Base-by-base conservation (phyloP, 1,284 basidiomycete species). In the Cryptococcus sp. region DNA sequence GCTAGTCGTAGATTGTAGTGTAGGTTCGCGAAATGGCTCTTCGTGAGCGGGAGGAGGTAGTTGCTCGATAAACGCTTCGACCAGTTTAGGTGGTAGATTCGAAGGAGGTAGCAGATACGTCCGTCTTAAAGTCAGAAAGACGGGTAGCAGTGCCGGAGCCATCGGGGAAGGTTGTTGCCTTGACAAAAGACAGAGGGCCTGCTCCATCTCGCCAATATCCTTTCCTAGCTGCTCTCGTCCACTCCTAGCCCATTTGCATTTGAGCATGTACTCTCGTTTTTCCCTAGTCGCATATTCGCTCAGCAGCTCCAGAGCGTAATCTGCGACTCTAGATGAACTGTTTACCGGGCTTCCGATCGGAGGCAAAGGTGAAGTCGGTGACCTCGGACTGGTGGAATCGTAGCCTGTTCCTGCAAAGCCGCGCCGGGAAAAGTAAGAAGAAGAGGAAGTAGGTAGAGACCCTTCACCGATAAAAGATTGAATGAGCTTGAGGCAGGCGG, bases 221-320 rank as follows among this genome's bases (percentile, higher is more conserved):
- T 69, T 72, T 19, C 65, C 55, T 0, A 76, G 55, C 36, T 63
- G 61, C 13, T 72, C 72, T 9, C 72, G 61, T 1, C 74, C 74
- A 2, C 63, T 59, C 46, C 73, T 72, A 21, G 63, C 65, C 72
- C 73, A 76, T 56, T 71, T 73, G 45, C 59, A 60, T 44, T 69
- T 70, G n/a, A 68, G 50, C 66, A 74, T 76, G 52, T 70, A 64
- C 31, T 76, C 74, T 31, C 74, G 62, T 59, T 74, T 76, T 53
- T 76, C 74, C 22, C 73, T 59, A 1, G 66, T 66, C 19, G 72
- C 46, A 37, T 55, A 76, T 52, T 76, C 74, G 4, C 69, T 72
- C 10, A 74, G 41, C 18, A 76, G 57, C 53, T 76, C 74, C 24
- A 70, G 53, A 0, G 70, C 59, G 50, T 67, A 76, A 32, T 53